Base-by-base conservation (phyloP, 2,329 filamentous ascomycete genomes). In the Monilinia vaccinii-corymbosi region DNA sequence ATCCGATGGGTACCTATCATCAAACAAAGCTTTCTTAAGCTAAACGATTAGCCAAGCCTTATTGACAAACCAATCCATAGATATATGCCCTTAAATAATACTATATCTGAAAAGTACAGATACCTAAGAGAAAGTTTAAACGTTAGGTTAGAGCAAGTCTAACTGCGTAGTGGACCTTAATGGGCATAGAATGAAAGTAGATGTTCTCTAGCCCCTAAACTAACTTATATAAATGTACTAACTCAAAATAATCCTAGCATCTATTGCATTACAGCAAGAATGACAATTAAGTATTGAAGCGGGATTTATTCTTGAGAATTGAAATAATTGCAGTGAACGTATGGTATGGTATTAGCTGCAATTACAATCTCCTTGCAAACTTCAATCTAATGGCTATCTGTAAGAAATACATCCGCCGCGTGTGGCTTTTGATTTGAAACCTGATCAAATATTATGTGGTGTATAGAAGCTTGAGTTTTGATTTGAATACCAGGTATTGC, bases 401-500 rank as follows among this genome's bases (percentile, higher is more conserved):
- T 56, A 16, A 66, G 48, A 40, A 58, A 51, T 11, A 65, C 59
- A 13, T 60, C 60, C 13, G 23, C 58, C 7, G 62, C 62, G 49
- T 21, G 38, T 8, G 32, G 36, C n/a, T 23, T 51, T 34, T 50
- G 31, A 13, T 11, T n/a, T 3, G 14, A 14, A 40, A 14, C 13
- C 16, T 40, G 45, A 1, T 65, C 63, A 28, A 73, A 45, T 9
- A 70, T 40, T 23, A 71, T 63, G 18, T 61, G 64, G 18, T 62
- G 46, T 10, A 66, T 69, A 21, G 66, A 49, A 3, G 66, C 69
- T 21, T 70, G 63, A 1, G 69, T 68, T 21, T 69, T 25, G 21
- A 72, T 61, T n/a, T 66, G 55, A 13, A 72, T 61, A 4, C 53
- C 53, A 10, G 61, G 62, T 13, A 72, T 69, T 69, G 6, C 70